Conservation (phyloP, 768 basidiomycete genomes). For the Mycena pura region DNA sequence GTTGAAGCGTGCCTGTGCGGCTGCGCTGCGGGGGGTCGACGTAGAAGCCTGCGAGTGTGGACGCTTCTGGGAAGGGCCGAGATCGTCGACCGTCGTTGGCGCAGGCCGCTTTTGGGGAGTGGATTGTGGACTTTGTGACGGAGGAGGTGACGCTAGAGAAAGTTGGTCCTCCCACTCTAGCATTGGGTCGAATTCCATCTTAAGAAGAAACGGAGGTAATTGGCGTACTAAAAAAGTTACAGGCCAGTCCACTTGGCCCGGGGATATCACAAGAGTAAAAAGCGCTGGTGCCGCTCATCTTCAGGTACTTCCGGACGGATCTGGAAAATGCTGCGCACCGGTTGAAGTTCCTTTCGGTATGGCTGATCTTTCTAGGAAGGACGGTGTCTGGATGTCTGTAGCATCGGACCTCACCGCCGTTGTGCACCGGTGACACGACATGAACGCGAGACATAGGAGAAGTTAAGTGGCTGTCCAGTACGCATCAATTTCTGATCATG, state of each 20-base stretch:
- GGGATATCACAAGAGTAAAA: constrained; percentile 14
- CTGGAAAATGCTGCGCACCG: constrained; percentile 1
- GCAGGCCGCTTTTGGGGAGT: constrained; percentile 14
- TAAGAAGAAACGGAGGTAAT: not conserved
- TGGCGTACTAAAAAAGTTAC: constrained; percentile 17
- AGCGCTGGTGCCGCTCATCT: not conserved
- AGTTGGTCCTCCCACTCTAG: constrained; percentile 25
- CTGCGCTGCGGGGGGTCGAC: constrained; percentile 8
- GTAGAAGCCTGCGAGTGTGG: not conserved
- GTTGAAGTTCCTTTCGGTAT: not conserved
- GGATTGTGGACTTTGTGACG: not conserved
- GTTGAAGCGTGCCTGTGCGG: constrained; percentile 5
- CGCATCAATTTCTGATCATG: too few relatives aligned
- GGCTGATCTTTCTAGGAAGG: not conserved
- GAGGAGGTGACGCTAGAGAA: not conserved
- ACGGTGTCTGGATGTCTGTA: not conserved
- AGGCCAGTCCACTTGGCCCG: not conserved
- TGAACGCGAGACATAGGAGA: not conserved
- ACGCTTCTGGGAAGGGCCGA: constrained; percentile 2
- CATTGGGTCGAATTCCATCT: not conserved
- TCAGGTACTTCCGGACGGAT: not conserved
- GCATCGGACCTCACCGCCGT: constrained; percentile 6
- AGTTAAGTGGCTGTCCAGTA: not conserved
- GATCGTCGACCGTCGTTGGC: constrained; percentile 1
- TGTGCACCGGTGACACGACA: constrained; percentile 8